Evolutionary conservation across 2,329 filamentous ascomycete genomes (phyloP), one percentile per base, ranked within the genome.

Genomic region (Fusarium sp.): DNA sequence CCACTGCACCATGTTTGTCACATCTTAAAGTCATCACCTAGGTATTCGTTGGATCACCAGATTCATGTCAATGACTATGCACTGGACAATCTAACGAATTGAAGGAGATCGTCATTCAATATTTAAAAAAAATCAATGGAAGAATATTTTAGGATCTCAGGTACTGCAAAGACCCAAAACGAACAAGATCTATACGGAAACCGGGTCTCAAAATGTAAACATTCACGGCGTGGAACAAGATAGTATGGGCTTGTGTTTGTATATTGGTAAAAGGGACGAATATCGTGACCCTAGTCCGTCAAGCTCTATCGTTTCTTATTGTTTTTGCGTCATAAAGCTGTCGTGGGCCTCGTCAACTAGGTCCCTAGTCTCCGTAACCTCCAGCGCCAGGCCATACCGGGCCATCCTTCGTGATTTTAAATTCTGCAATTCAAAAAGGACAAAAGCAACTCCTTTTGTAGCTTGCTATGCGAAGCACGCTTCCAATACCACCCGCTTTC

Each of bases 381-480:
- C 59, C 69, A 54, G 57, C 61, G 48, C 63, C 46, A 60, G 72
- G 72, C 64, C 69, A 68, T 69, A 50, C 72, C 72, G 69, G 71
- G 58, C 72, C 72, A 28, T 66, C 56, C 64, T 56, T 65, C 53
- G 59, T 53, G 54, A 37, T 59, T 46, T 63, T 71, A 48, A 47
- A 46, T 59, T 60, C 59, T 61, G 65, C 28, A 65, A 75, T 74
- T 75, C 70, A 74, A 75, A 75, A 72, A 51, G 54, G 55, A 43
- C 46, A 60, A 73, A 69, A 74, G 60, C 64, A 64, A 73, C 63
- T 64, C 59, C 63, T 63, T 57, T 59, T 62, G 59, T 51, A 63
- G 45, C 69, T 45, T 71, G 66, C 60, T 59, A 65, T 59, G 62
- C 48, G 59, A 70, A 63, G 49, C 62, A 57, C 53, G 59, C 57